Evolutionary conservation across 2,329 filamentous ascomycete species (phyloP), one percentile per base, ranked within the genome.

Genomic region (Nakataea oryzae): DNA sequence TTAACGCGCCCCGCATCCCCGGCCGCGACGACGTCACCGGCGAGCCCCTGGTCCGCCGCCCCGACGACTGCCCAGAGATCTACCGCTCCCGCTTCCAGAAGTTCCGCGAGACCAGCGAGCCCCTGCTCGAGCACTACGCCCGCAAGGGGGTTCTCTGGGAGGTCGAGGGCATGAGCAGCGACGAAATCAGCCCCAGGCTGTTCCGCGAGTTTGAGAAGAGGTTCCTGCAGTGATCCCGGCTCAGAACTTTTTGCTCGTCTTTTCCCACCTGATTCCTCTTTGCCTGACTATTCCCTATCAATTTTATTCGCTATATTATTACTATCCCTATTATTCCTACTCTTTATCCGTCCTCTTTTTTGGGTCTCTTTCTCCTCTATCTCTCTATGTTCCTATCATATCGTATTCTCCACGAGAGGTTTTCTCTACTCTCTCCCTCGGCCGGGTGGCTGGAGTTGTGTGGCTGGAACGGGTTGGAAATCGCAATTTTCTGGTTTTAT

Each of bases 101-200:
- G 70, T 99, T 97, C 70, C 86, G 91, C 69, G 90, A 97, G 74
- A 93, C 89, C 4, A 96, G 90, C 73, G 82, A 86, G 73, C 89
- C 91, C 21, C 77, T 99, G 57, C 79, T 99, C 24, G 89, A 96
- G 67, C 91, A 97, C 75, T 99, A 99, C 71, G 88, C 90, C 59
- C 83, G 84, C 66, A 88, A 89, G 72, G 91, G 91, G 12, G 87
- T 96, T 14, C 76, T 99, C 50, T 91, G 90, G 84, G 90, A 91
- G 65, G 91, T 97, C 4, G 81, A 91, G 68, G 95, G 95, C 27
- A 85, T 93, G 75, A 93, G 86, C 73, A 96, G 92, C 71, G 91
- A 99, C 71, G 95, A 97, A 76, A 99, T 99, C 68, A 93, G 84
- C 61, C 95, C 95, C n/a, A 87, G 92, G 78, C 79, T 99, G 30